Percentiles rank a stretch among this genome's conserved stretches.
phyloP scores from a whole-genome alignment of 2,329 filamentous ascomycete genomes.

The Apiospora pterosperma region DNA sequence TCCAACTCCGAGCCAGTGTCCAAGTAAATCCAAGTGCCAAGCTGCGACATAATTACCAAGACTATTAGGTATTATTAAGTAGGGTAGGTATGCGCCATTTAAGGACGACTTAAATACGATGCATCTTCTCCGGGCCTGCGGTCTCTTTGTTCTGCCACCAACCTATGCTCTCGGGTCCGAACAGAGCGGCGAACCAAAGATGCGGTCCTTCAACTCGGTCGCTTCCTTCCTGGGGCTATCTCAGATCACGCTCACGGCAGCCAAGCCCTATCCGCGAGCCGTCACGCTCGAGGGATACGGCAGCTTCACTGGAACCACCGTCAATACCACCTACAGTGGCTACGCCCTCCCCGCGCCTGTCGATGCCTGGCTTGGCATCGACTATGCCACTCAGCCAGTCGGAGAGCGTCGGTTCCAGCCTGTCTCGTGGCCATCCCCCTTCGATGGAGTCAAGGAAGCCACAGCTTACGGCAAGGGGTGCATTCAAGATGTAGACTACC shows the following conservation, averaged over 20 bases:
- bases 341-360: constrained; percentile 29
- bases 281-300: constrained; percentile 35
- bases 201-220: neutral
- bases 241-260: neutral
- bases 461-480: constrained; percentile 38
- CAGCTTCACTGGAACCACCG: constrained; percentile 33
- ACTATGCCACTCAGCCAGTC: constrained; percentile 40
- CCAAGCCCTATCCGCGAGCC: neutral
- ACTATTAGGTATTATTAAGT: no score
- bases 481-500: constrained; percentile 31
- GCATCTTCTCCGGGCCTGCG: neutral
- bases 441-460: constrained; percentile 36
- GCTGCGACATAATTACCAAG: neutral
- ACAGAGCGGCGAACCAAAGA: neutral
- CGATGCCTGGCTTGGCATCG: constrained; percentile 46
- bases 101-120: neutral
- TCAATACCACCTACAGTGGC: constrained; percentile 31
- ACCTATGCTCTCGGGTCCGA: neutral
- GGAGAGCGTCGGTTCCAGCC: constrained; percentile 37
- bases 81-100: neutral
- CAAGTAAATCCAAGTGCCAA: neutral
- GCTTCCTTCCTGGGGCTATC: neutral
- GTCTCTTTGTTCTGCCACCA: neutral
- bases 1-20: neutral
- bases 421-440: constrained; percentile 35